Percentiles rank a stretch among this genome's conserved stretches.
Evolutionary conservation across 345 rosid genomes (phyloP).

Genomic region (Eucalyptus sp.): DNA sequence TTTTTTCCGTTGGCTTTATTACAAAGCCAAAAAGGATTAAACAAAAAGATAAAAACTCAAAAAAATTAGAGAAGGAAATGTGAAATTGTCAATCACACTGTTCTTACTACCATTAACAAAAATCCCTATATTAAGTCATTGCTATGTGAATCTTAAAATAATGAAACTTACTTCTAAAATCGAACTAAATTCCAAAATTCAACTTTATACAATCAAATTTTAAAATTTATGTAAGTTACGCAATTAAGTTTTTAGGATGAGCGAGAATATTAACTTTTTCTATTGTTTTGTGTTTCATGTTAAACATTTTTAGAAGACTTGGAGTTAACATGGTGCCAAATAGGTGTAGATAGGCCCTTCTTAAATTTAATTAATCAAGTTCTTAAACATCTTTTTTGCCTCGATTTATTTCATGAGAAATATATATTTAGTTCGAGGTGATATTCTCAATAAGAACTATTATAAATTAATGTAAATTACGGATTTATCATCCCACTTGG

Average conservation of each 20-base stretch:
- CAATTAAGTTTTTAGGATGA: accelerated
- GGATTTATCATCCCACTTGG: neutral
- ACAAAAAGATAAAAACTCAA: neutral
- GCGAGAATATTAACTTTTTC: neutral
- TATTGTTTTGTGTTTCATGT: neutral
- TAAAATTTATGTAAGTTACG: neutral
- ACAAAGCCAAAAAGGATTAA: too few relatives aligned
- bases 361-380: neutral
- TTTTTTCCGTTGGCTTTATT: neutral
- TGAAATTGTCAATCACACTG: neutral
- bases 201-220: neutral
- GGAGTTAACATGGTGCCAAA: neutral
- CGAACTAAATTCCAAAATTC: neutral
- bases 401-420: accelerated
- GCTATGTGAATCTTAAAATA: neutral
- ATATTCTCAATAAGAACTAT: neutral
- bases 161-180: neutral
- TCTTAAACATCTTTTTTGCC: neutral
- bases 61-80: neutral
- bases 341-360: neutral
- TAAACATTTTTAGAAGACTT: neutral
- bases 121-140: neutral
- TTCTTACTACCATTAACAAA: neutral
- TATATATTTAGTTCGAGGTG: neutral
- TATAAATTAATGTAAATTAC: neutral